phyloP scores from a whole-genome alignment of 768 basidiomycete species.

The Leccinum disarticulatum region DNA sequence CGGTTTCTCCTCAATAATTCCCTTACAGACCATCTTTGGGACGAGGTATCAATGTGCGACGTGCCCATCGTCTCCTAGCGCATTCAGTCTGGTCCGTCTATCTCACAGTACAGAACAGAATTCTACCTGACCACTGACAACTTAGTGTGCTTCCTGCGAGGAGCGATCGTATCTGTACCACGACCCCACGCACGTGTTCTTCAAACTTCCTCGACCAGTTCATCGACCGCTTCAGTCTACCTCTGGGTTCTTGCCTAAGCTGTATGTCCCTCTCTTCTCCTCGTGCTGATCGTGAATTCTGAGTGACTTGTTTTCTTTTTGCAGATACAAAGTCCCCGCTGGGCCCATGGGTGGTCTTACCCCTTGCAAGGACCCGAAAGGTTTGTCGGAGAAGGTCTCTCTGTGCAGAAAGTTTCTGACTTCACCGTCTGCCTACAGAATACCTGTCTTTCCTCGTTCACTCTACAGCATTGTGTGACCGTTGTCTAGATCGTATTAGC shows the following conservation, averaged over 20 bases:
- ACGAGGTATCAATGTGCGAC: constrained; percentile 87
- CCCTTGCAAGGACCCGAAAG: constrained; percentile 51
- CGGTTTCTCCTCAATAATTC: neutral
- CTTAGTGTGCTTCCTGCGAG: constrained; percentile 82
- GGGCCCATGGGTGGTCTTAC: constrained; percentile 48
- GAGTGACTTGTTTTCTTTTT: constrained; percentile 2
- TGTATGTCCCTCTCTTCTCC: constrained; percentile 45
- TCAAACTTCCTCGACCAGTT: constrained; percentile 83
- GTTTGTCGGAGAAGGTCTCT: constrained; percentile 34
- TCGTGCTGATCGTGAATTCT: neutral
- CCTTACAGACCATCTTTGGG: constrained; percentile 66
- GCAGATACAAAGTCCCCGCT: constrained; percentile 63
- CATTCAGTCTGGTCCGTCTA: constrained; percentile 67
- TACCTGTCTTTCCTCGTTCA: constrained; percentile 66
- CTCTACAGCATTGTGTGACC: constrained; percentile 75
- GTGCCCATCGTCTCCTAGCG: constrained; percentile 71
- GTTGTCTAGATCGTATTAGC: constrained; percentile 77
- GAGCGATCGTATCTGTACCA: constrained; percentile 73
- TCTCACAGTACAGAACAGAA: neutral
- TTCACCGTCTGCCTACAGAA: constrained; percentile 37
- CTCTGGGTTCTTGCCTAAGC: constrained; percentile 61
- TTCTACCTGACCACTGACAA: neutral
- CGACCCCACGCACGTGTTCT: constrained; percentile 83
- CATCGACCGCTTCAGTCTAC: constrained; percentile 55
- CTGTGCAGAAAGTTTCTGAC: neutral